These are phyloP conservation scores for Quercus bicolor DNA, from an alignment of 306 rosid species.

Conservation along the genomic window DNA sequence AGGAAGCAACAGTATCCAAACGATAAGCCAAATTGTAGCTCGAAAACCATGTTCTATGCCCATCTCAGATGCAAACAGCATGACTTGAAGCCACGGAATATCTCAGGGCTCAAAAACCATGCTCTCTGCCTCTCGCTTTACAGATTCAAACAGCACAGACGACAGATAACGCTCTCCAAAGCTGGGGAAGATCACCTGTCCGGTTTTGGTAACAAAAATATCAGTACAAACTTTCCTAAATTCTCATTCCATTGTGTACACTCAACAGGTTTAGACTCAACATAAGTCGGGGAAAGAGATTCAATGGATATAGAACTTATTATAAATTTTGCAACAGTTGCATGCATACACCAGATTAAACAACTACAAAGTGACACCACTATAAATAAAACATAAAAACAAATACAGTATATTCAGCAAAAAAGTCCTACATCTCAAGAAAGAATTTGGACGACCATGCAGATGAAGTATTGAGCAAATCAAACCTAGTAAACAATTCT, in stretches of 20 bases:
- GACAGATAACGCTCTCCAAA: constrained; percentile 91
- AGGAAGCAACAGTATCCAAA: constrained; percentile 13
- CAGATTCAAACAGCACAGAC: constrained; percentile 61
- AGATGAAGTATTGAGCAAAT: neutral
- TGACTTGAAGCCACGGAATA: constrained; percentile 11
- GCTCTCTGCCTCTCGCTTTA: constrained; percentile 61
- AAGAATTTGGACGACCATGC: neutral
- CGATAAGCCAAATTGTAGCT: constrained; percentile 1
- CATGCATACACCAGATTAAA: neutral
- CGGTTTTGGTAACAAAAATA: constrained; percentile 10
- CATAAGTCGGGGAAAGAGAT: no score
- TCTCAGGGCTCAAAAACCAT: constrained; percentile 52
- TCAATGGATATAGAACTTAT: no score
- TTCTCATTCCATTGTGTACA: no score
- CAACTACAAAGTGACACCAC: neutral
- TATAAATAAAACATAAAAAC: neutral
- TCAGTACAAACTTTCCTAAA: neutral
- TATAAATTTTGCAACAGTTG: no score
- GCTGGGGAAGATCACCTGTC: constrained; percentile 76
- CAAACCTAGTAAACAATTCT: neutral
- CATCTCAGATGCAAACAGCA: constrained; percentile 15
- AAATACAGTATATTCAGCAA: neutral
- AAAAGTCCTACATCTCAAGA: neutral
- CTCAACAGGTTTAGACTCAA: no score
- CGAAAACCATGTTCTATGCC: constrained; percentile 4